Evolutionary conservation across 768 basidiomycete species (phyloP).

Genomic region (Boletus barrowsii): DNA sequence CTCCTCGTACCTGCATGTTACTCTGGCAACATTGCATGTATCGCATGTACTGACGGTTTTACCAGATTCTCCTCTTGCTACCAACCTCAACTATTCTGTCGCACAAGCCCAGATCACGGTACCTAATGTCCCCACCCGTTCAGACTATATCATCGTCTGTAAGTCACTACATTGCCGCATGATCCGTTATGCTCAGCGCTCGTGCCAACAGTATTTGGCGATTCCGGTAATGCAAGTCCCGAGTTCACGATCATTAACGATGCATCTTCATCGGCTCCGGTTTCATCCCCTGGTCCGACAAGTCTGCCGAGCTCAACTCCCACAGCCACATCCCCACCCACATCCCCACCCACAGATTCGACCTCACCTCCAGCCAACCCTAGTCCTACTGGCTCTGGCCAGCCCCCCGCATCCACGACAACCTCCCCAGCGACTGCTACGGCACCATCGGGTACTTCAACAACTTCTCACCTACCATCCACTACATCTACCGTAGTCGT

Average conservation of each 20-base stretch:
- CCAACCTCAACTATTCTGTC: slow-evolving; percentile 28
- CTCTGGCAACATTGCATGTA: background rate
- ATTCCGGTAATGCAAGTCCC: slow-evolving; percentile 41
- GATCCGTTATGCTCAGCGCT: background rate
- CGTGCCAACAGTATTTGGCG: slow-evolving; percentile 33
- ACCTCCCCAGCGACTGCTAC: background rate
- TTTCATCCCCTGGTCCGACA: slow-evolving; percentile 5
- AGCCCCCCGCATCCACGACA: background rate
- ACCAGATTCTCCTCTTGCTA: slow-evolving; percentile 34
- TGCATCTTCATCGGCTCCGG: slow-evolving; percentile 35
- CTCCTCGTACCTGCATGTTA: background rate
- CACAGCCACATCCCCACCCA: background rate
- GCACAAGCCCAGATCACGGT: slow-evolving; percentile 35
- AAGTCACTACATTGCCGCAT: slow-evolving; percentile 12
- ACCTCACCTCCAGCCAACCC: background rate
- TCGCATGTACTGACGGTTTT: slow-evolving; percentile 6
- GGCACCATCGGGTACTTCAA: background rate
- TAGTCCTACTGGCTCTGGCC: background rate
- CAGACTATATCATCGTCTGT: slow-evolving; percentile 38
- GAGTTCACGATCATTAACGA: slow-evolving; percentile 55
- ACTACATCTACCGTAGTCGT: slow-evolving; percentile 3
- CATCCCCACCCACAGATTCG: background rate
- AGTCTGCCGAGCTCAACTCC: slow-evolving; percentile 2
- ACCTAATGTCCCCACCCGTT: slow-evolving; percentile 31
- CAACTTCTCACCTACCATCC: background rate